Base-by-base conservation (phyloP, 768 basidiomycete genomes). In the Lenzites betulinus region DNA sequence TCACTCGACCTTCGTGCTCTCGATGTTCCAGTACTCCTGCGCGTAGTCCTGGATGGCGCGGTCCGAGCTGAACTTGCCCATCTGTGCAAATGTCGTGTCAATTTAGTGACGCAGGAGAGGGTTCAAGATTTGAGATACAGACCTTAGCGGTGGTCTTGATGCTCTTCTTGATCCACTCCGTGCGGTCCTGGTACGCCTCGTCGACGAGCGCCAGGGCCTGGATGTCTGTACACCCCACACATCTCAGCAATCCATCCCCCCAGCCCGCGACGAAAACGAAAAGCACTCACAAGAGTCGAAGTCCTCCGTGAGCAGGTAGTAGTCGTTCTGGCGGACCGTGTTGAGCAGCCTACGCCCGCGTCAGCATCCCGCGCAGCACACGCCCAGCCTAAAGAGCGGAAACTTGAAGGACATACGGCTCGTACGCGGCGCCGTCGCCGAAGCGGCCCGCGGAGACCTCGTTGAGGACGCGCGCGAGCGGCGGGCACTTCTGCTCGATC, bases 61-160 rank as follows among this genome's bases (percentile, higher is more conserved):
- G 72, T 98, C 96, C 35, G 91, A 92, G 73, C 93, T 94, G 80
- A 98, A 98, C 70, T 95, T 95, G 73, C 94, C 95, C 95, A 97
- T 98, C 85, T 89, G 66, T 51, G 39, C 5, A 1, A 26, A n/a
- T n/a, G n/a, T n/a, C n/a, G n/a, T n/a, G n/a, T 13, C 13, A 5
- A 9, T 8, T 20, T 20, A 20, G 35, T 15, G 20, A 46, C 39
- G 33, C 25, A 12, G 33, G 15, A 28, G 18, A 15, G 55, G 53
- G 13, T 7, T 41, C 20, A 22, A 25, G 16, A 41, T 15, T 7
- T 3, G 18, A 7, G 15, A 15, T 55, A 64, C 63, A 9, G 58
- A 85, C 86, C 80, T 90, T 91, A 36, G 89, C 90, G 6, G 88
- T 86, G 15, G 93, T 95, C 46, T 81, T 75, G 72, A 95, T 93